Evolutionary conservation across 768 basidiomycete species (phyloP).

Genomic region (Phylloporus arenicola): DNA sequence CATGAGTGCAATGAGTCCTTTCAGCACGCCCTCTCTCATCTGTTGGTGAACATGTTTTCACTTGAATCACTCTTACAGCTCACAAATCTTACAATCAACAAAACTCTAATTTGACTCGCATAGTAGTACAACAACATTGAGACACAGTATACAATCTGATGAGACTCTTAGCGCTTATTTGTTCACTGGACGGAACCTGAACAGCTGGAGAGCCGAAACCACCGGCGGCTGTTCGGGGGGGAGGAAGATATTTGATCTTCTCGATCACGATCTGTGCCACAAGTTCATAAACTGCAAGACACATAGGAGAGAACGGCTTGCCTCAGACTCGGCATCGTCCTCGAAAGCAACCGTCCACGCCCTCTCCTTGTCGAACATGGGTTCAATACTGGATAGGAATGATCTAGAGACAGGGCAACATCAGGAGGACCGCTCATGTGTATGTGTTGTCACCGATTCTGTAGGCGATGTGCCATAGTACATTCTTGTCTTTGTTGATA

Average conservation of each 20-base stretch:
- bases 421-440: background rate
- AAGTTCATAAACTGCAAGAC: background rate
- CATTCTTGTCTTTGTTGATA: background rate
- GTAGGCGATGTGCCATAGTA: background rate
- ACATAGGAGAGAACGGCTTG: background rate
- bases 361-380: background rate
- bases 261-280: background rate
- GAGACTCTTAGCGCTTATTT: background rate
- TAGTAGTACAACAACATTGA: background rate
- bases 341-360: background rate
- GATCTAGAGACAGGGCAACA: background rate
- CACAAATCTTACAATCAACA: background rate
- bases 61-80: too few species aligned
- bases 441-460: background rate
- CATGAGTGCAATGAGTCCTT: too few species aligned
- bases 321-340: background rate
- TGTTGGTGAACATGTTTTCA: too few species aligned
- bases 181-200: background rate
- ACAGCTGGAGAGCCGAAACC: background rate
- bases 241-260: background rate
- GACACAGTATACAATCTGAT: background rate
- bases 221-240: background rate
- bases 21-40: too few species aligned
- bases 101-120: background rate
- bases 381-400: too few species aligned